Evolutionary conservation across 495 filamentous ascomycete genomes (phyloP), one percentile per base, ranked within the genome.

Genomic region (Oleoguttula mirabilis): DNA sequence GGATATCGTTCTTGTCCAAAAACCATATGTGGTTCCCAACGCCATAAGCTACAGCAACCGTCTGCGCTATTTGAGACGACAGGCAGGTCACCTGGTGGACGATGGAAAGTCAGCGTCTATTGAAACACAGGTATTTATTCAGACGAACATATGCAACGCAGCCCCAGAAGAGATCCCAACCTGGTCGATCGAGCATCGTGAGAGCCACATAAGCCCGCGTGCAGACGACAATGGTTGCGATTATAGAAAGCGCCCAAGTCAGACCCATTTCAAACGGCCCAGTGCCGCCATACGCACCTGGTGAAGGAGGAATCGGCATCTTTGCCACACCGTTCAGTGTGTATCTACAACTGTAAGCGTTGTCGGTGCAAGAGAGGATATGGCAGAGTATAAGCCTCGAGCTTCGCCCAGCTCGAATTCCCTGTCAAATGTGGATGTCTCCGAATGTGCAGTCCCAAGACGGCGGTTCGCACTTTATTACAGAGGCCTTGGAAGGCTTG

Each of bases 11-110:
- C 1, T 39, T 15, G 2, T 47, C 47, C 0, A 61, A 43, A 3
- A 57, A 35, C 8, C 22, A 10, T 12, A 56, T 39, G 21, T 61
- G 59, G 16, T 50, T 60, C 15, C 58, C 58, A 27, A 65, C 48
- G 0, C 62, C 60, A 27, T 45, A 31, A 4, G 20, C n/a, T 4
- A 10, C 38, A 15, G 38, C 21, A 6, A 21, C 23, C 12, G 27
- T 41, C 24, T 41, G 38, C 38, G 20, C 30, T 11, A 7, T 17
- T 31, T 41, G 38, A 17, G 6, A 5, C 5, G n/a, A 28, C 8
- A 41, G 21, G 27, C 11, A 11, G 30, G 38, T 41, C 21, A 41
- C 5, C 38, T 41, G 21, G n/a, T n/a, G n/a, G n/a, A n/a, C n/a
- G n/a, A 38, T 20, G n/a, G 25, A 7, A 28, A 28, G 25, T 20